These are phyloP conservation scores for Vitis riparia DNA, from an alignment of 164 flowering plant species.

Conservation along the genomic window DNA sequence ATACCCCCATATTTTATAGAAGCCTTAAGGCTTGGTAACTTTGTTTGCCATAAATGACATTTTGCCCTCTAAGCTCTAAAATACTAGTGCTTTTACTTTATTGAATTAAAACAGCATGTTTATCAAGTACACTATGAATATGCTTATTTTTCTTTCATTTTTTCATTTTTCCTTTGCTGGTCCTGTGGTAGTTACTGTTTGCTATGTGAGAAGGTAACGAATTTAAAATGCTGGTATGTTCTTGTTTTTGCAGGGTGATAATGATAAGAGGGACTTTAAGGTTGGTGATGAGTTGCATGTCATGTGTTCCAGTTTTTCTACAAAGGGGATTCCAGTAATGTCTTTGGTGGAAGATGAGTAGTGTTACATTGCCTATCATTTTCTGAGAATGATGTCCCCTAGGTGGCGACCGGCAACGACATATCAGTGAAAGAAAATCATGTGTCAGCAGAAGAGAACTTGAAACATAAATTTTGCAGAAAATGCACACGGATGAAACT, in stretches of 20 bases:
- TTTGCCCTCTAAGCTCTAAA: no score
- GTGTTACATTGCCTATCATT: slow-evolving; percentile 1
- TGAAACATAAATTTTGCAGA: background rate
- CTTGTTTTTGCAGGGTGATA: slow-evolving; percentile 34
- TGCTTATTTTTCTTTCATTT: background rate
- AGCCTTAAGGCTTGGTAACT: no score
- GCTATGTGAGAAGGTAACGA: no score
- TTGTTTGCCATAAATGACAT: no score
- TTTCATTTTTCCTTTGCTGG: background rate
- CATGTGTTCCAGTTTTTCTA: slow-evolving; percentile 65
- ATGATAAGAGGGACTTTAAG: slow-evolving; percentile 41
- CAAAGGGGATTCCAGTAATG: slow-evolving; percentile 81
- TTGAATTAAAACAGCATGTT: no score
- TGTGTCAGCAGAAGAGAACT: background rate
- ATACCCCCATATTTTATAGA: no score
- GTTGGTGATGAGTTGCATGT: slow-evolving; percentile 68
- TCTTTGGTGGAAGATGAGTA: slow-evolving; percentile 46
- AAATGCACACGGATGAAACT: background rate
- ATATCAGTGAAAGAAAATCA: background rate
- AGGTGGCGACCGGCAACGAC: background rate
- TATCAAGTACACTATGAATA: no score
- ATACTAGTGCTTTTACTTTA: no score
- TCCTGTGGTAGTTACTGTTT: no score
- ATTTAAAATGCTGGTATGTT: background rate
- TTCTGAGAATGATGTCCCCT: background rate